Percentiles rank a stretch among this genome's conserved stretches.
Conservation (phyloP, 2,329 filamentous ascomycete genomes). For the Penicillium sp. region DNA sequence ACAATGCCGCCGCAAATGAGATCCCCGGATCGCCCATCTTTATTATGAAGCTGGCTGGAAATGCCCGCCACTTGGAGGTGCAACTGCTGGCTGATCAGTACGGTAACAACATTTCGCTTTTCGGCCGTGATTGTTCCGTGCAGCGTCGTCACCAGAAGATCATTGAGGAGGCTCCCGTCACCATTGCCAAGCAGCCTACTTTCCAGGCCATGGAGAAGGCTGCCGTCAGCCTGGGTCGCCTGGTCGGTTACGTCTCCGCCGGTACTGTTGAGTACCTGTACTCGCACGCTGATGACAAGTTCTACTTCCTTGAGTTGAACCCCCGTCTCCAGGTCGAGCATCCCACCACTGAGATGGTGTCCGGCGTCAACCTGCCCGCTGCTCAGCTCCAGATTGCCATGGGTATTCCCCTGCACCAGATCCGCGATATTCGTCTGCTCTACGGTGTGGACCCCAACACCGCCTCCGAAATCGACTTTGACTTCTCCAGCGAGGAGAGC, state of each 20-base stretch:
- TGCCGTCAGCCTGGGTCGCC: conserved; percentile 85
- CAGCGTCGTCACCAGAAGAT: conserved; percentile 99
- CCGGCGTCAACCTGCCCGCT: conserved; percentile 92
- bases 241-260: conserved; percentile 97
- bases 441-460: conserved; percentile 94
- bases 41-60: conserved; percentile 99
- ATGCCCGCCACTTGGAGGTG: conserved; percentile 94
- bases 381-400: conserved; percentile 98
- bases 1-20: conserved; percentile 94
- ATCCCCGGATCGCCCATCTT: conserved; percentile 99
- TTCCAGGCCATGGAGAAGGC: conserved; percentile 97
- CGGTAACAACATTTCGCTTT: conserved; percentile 98
- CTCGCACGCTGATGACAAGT: conserved; percentile 96
- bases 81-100: conserved; percentile 98
- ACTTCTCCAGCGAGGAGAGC: conserved; percentile 86
- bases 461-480: conserved; percentile 86
- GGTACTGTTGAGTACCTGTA: conserved; percentile 99
- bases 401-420: conserved; percentile 93
- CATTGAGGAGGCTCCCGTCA: conserved; percentile 97
- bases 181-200: conserved; percentile 82
- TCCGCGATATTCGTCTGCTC: conserved; percentile 91
- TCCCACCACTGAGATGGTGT: conserved; percentile 99
- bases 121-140: conserved; percentile 97
- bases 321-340: conserved; percentile 99
- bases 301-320: conserved; percentile 99